These are phyloP conservation scores for Colletotrichum siamense DNA, from an alignment of 2,329 filamentous ascomycete species.

Conservation along the genomic window DNA sequence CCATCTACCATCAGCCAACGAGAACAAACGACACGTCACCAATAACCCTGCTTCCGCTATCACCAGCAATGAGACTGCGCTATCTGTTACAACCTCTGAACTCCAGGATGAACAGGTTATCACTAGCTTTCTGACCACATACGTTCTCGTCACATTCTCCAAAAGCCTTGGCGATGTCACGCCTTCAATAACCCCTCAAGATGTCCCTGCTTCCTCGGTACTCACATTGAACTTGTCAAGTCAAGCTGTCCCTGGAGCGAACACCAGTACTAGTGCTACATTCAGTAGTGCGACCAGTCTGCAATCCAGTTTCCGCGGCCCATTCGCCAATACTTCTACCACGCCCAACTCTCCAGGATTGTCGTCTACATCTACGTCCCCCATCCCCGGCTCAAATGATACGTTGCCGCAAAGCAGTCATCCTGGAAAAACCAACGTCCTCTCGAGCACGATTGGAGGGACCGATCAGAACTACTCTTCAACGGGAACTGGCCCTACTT, in stretches of 20 bases:
- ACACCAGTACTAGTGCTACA: neutral
- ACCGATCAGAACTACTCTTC: neutral
- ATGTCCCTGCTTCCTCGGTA: neutral
- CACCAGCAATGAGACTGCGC: neutral
- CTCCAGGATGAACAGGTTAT: neutral
- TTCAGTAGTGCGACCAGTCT: fast-evolving
- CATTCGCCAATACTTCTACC: neutral
- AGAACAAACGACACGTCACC: neutral
- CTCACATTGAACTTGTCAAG: neutral
- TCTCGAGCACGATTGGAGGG: neutral
- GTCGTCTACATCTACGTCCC: fast-evolving
- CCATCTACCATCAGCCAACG: neutral
- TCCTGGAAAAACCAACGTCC: neutral
- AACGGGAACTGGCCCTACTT: neutral
- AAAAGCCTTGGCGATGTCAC: neutral
- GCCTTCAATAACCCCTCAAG: neutral
- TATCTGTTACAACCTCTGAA: neutral
- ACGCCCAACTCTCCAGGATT: fast-evolving
- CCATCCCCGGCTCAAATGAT: neutral
- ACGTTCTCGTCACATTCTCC: neutral
- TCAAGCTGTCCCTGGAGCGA: neutral
- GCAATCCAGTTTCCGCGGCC: neutral
- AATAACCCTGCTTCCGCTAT: neutral
- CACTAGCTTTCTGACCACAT: neutral
- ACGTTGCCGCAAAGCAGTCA: neutral